Evolutionary conservation across 192 early-diverging fungal genomes (phyloP).

Genomic region (Umbelopsis ramanniana): DNA sequence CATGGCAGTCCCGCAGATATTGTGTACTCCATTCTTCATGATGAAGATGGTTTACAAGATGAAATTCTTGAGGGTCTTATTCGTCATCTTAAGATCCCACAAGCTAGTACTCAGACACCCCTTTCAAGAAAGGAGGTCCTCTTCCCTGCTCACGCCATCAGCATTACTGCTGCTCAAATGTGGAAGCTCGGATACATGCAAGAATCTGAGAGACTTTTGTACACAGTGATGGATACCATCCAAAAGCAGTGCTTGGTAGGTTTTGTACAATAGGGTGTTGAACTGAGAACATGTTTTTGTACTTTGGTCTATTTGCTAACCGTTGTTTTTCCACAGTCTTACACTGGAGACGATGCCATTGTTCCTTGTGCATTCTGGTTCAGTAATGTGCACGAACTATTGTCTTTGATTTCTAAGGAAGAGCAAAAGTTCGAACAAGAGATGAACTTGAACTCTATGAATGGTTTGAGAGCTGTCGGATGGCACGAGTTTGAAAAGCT

Average conservation of each 20-base stretch:
- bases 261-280: too few relatives aligned
- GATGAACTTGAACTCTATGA: conserved; percentile 69
- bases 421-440: conserved; percentile 71
- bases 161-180: conserved; percentile 83
- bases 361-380: conserved; percentile 93
- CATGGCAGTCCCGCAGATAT: conserved; percentile 41
- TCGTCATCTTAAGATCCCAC: conserved; percentile 86
- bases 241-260: conserved; percentile 73
- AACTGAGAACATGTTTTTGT: too few relatives aligned
- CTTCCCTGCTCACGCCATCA: conserved; percentile 95
- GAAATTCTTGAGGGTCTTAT: conserved; percentile 93
- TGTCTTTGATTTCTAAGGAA: conserved; percentile 82
- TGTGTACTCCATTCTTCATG: conserved; percentile 52
- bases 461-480: conserved; percentile 58
- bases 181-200: conserved; percentile 81
- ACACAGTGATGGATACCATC: conserved; percentile 84
- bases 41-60: conserved; percentile 64
- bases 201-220: conserved; percentile 83
- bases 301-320: neutral
- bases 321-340: conserved; percentile 49
- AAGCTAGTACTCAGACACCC: conserved; percentile 77
- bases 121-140: conserved; percentile 86
- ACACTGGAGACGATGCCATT: conserved; percentile 80
- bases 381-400: conserved; percentile 93
- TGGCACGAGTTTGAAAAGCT: conserved; percentile 77